These are phyloP conservation scores for Vigna reflexopilosa DNA, from an alignment of 306 rosid species.

Conservation along the genomic window DNA sequence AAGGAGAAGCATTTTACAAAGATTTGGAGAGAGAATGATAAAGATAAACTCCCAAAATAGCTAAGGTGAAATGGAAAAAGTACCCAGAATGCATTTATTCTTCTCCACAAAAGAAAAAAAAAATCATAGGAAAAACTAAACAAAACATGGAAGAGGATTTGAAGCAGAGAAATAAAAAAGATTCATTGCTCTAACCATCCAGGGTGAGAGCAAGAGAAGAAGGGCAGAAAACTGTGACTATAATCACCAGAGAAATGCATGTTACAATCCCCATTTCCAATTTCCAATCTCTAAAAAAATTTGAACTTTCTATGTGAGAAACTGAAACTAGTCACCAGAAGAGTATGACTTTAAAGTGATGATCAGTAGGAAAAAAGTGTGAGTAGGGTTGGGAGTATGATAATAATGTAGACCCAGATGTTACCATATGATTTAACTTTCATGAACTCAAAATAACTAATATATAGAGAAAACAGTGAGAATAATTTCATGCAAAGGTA, in stretches of 20 bases:
- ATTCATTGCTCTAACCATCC: slow-evolving; percentile 69
- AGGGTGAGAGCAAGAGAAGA: slow-evolving; percentile 69
- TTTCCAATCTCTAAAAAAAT: slow-evolving; percentile 12
- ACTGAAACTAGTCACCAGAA: slow-evolving; percentile 1
- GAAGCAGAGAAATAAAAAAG: neutral
- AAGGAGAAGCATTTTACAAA: neutral
- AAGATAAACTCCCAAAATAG: neutral
- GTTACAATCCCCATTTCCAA: slow-evolving; percentile 55
- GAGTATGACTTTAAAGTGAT: slow-evolving; percentile 34
- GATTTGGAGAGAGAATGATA: neutral
- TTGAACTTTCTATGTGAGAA: slow-evolving; percentile 31
- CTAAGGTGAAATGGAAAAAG: neutral
- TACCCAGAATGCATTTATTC: slow-evolving; percentile 11
- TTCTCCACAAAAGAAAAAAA: neutral
- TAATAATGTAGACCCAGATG: slow-evolving; percentile 42
- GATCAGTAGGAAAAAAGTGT: slow-evolving; percentile 33
- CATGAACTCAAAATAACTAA: slow-evolving; percentile 24
- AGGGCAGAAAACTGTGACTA: slow-evolving; percentile 43
- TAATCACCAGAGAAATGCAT: slow-evolving; percentile 52
- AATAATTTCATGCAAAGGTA: slow-evolving; percentile 53
- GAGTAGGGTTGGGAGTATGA: slow-evolving; percentile 36
- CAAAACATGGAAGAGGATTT: neutral
- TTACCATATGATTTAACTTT: slow-evolving; percentile 30
- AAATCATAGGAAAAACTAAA: neutral
- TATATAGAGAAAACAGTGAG: neutral